phyloP scores from a whole-genome alignment of 768 basidiomycete genomes.

The Rhizopogon sp. region DNA sequence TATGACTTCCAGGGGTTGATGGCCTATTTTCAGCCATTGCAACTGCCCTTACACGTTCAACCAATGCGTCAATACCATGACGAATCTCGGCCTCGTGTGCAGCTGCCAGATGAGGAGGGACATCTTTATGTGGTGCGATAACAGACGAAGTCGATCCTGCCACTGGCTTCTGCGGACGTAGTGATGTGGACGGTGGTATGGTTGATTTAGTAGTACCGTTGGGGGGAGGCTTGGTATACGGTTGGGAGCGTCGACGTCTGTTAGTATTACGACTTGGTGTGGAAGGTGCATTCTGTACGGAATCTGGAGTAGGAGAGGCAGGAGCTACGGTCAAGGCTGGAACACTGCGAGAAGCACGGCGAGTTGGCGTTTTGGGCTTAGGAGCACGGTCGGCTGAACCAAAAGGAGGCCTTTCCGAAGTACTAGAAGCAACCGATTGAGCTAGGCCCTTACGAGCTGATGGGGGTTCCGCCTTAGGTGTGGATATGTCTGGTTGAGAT shows the following conservation, averaged over 20 bases:
- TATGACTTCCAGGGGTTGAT: constrained; percentile 69
- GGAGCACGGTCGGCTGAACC: constrained; percentile 15
- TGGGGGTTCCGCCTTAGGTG: constrained; percentile 8
- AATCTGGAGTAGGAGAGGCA: constrained; percentile 14
- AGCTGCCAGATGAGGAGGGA: constrained; percentile 50
- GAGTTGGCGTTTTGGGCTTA: constrained; percentile 17
- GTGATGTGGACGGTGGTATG: constrained; percentile 15
- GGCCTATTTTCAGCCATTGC: constrained; percentile 68
- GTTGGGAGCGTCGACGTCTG: constrained; percentile 45
- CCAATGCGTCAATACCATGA: constrained; percentile 68
- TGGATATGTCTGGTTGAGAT: constrained; percentile 14
- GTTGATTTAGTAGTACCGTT: constrained; percentile 12
- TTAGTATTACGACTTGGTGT: constrained; percentile 37
- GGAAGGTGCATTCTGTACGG: constrained; percentile 19
- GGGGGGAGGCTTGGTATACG: constrained; percentile 27
- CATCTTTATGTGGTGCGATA: constrained; percentile 41
- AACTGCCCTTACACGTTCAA: constrained; percentile 69
- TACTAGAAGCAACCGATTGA: constrained; percentile 13
- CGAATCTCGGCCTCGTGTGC: constrained; percentile 42
- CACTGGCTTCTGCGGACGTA: constrained; percentile 31
- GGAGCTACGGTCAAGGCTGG: constrained; percentile 18
- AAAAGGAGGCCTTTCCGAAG: constrained; percentile 18
- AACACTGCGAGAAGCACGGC: constrained; percentile 15
- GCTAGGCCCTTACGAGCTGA: constrained; percentile 13
- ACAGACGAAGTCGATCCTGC: constrained; percentile 17